A percentile compares a stretch with the other conserved stretches of the same genome.
phyloP scores from a whole-genome alignment of 345 rosid species.

The Angophora floribunda region DNA sequence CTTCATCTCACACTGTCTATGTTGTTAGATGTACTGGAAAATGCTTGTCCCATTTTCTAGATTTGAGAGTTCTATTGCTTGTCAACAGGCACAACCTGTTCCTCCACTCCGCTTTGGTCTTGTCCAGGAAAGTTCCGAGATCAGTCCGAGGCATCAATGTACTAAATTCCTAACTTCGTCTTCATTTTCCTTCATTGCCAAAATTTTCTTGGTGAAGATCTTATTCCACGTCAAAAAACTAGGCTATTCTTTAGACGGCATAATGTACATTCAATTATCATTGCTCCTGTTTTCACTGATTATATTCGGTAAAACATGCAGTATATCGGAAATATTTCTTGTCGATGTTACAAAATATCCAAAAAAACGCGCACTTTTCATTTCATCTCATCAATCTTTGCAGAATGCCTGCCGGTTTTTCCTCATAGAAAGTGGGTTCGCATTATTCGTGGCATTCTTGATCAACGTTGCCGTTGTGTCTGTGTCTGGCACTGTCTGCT shows the following conservation, averaged over 20 bases:
- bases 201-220: not conserved
- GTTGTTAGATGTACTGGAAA: not conserved
- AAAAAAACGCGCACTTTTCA: not conserved
- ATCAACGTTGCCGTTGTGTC: constrained; percentile 50
- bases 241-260: not conserved
- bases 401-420: constrained; percentile 60
- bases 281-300: not conserved
- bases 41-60: not conserved
- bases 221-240: not conserved
- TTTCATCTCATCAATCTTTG: not conserved
- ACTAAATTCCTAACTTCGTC: not conserved
- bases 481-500: constrained; percentile 51
- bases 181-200: not conserved
- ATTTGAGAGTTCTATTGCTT: not conserved
- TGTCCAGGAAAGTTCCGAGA: constrained; percentile 14
- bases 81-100: constrained; percentile 32
- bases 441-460: constrained; percentile 49
- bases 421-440: constrained; percentile 55
- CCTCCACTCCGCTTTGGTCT: constrained; percentile 36
- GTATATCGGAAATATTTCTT: not conserved
- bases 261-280: not conserved
- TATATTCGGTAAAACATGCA: not conserved
- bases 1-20: not conserved
- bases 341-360: not conserved
- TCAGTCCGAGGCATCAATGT: not conserved